Conservation (phyloP, 2,329 filamentous ascomycete genomes). For the Pseudocercospora musae region DNA sequence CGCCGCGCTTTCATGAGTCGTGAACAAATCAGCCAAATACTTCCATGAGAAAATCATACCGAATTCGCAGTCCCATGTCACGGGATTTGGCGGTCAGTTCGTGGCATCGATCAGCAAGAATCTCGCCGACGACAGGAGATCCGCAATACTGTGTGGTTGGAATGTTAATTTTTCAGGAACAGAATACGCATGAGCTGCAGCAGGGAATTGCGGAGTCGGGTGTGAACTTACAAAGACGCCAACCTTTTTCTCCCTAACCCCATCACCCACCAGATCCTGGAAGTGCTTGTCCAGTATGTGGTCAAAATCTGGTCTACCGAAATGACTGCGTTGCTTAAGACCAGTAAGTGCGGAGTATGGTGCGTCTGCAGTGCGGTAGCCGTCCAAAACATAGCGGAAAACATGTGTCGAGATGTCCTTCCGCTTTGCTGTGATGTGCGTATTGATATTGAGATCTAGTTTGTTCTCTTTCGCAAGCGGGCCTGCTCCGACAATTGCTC, state of each 20-base stretch:
- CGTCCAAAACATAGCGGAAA: slow-evolving; percentile 56
- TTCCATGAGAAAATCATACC: slow-evolving; percentile 59
- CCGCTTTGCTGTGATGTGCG: slow-evolving; percentile 56
- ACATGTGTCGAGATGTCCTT: slow-evolving; percentile 54
- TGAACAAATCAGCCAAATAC: slow-evolving; percentile 46
- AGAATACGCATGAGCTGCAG: neutral
- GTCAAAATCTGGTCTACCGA: slow-evolving; percentile 54
- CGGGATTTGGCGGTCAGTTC: slow-evolving; percentile 51
- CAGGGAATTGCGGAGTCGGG: neutral
- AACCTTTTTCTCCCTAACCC: slow-evolving; percentile 29
- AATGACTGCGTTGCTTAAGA: slow-evolving; percentile 52
- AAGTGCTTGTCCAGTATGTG: slow-evolving; percentile 55
- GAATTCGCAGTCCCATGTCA: slow-evolving; percentile 51
- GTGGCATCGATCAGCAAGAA: slow-evolving; percentile 54
- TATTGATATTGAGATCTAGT: slow-evolving; percentile 55
- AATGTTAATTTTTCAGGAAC: neutral
- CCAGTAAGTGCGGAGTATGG: slow-evolving; percentile 55
- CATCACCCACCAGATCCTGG: slow-evolving; percentile 48
- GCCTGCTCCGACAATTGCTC: slow-evolving; percentile 37
- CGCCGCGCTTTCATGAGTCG: neutral
- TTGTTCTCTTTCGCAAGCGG: slow-evolving; percentile 34
- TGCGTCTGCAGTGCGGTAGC: slow-evolving; percentile 51
- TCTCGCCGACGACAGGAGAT: slow-evolving; percentile 53
- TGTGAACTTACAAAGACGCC: slow-evolving; percentile 47
- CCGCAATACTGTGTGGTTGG: slow-evolving; percentile 47